Conservation (phyloP, 257 asterid species). For the Gardenia jasminoides region DNA sequence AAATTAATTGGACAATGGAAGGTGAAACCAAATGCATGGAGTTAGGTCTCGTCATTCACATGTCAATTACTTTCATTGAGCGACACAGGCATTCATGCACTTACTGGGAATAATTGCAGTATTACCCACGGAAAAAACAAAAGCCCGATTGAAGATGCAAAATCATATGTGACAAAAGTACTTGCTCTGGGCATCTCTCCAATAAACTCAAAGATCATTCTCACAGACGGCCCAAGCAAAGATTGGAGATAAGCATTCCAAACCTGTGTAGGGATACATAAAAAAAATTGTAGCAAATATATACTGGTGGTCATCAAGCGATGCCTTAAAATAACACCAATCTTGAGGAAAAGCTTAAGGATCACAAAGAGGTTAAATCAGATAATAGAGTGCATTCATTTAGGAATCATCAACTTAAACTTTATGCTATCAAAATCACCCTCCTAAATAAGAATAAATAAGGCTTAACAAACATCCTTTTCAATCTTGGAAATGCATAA, state of each 20-base stretch:
- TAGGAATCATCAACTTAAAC: neutral
- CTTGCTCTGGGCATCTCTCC: constrained; percentile 37
- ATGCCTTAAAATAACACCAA: neutral
- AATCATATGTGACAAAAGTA: neutral
- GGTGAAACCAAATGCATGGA: neutral
- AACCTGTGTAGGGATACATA: too few species aligned
- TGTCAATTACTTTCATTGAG: neutral
- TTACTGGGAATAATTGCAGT: constrained; percentile 43
- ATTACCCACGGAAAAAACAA: too few species aligned
- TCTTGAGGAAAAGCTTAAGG: neutral
- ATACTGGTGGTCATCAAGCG: neutral
- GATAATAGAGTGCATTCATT: neutral
- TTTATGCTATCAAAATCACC: neutral
- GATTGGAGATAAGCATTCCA: constrained; percentile 38
- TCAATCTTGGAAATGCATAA: neutral
- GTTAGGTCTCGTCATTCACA: neutral
- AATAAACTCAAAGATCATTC: constrained; percentile 31
- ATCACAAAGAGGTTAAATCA: neutral
- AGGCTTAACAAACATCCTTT: neutral
- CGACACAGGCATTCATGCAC: constrained; percentile 1
- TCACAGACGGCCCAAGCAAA: constrained; percentile 29
- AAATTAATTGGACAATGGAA: neutral
- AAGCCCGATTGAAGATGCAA: constrained; percentile 22
- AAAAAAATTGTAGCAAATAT: too few species aligned
- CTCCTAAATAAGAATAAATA: neutral